phyloP scores from a whole-genome alignment of 495 filamentous ascomycete genomes.

The Aspergillus sclerotiicarbonarius region DNA sequence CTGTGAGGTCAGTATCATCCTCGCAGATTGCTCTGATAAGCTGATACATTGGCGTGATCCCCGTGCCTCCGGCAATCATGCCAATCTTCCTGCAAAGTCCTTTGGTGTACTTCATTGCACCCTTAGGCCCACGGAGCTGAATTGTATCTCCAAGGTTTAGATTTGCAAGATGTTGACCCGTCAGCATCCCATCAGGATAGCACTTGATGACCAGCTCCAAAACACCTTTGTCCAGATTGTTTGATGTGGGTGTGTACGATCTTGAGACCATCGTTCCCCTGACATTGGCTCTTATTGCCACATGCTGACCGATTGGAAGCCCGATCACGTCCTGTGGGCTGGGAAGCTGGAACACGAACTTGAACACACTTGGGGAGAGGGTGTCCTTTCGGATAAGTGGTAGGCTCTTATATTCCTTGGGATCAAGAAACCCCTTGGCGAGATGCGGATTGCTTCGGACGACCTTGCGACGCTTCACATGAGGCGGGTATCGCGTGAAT shows the following conservation, averaged over 20 bases:
- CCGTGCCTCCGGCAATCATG: slow-evolving; percentile 53
- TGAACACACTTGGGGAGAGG: slow-evolving; percentile 47
- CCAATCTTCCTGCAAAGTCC: slow-evolving; percentile 37
- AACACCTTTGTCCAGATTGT: slow-evolving; percentile 46
- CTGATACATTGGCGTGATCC: slow-evolving; percentile 58
- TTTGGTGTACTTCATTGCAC: slow-evolving; percentile 42
- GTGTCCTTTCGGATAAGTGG: slow-evolving; percentile 42
- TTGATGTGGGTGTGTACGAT: slow-evolving; percentile 53
- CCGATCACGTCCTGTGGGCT: slow-evolving; percentile 38
- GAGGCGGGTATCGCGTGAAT: slow-evolving; percentile 41
- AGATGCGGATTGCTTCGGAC: slow-evolving; percentile 33
- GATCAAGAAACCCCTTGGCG: slow-evolving; percentile 40
- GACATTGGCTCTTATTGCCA: slow-evolving; percentile 44
- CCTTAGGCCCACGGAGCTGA: slow-evolving; percentile 50
- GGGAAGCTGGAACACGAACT: slow-evolving; percentile 50
- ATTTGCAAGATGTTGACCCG: slow-evolving; percentile 43
- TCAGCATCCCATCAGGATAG: slow-evolving; percentile 48
- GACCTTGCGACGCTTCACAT: slow-evolving; percentile 29
- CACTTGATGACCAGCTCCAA: slow-evolving; percentile 50
- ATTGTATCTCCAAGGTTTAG: slow-evolving; percentile 43
- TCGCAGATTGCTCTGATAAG: slow-evolving; percentile 54
- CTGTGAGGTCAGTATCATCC: slow-evolving; percentile 43
- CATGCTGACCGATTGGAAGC: slow-evolving; percentile 53
- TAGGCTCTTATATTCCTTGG: slow-evolving; percentile 44
- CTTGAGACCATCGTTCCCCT: slow-evolving; percentile 41